Evolutionary conservation across 1,284 basidiomycete species (phyloP).

Genomic region (Sporisorium sorghi): DNA sequence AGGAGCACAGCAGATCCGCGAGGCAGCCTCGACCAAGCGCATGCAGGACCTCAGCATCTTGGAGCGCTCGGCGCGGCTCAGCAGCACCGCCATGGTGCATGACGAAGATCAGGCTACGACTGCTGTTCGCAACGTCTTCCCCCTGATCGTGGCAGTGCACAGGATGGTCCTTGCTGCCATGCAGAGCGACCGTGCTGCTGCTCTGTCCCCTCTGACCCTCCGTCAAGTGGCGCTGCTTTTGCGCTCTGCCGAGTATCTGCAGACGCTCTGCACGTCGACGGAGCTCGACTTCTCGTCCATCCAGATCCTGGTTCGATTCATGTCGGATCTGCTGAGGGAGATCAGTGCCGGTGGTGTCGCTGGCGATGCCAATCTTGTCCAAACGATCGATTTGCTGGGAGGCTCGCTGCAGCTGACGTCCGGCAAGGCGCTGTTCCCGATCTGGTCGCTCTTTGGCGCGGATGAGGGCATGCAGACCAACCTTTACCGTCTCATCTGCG

Average conservation of each 20-base stretch:
- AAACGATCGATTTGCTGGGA: conserved; percentile 36
- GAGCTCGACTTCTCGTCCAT: conserved; percentile 56
- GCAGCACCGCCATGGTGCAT: conserved; percentile 25
- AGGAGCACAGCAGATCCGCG: conserved; percentile 12
- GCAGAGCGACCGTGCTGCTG: neutral
- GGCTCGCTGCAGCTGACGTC: conserved; percentile 47
- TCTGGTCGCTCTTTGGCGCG: conserved; percentile 53
- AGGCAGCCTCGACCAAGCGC: conserved; percentile 34
- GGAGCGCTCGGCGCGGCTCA: conserved; percentile 41
- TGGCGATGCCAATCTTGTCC: conserved; percentile 6
- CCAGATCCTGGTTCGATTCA: conserved; percentile 47
- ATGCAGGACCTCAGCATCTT: conserved; percentile 41
- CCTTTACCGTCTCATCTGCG: conserved; percentile 39
- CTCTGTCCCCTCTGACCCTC: conserved; percentile 10
- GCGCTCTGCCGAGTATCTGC: conserved; percentile 36
- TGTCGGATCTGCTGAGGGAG: conserved; percentile 35
- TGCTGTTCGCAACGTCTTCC: conserved; percentile 42
- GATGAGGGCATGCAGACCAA: conserved; percentile 45
- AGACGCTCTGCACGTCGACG: conserved; percentile 27
- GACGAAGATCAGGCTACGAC: conserved; percentile 43
- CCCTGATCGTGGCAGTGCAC: conserved; percentile 24
- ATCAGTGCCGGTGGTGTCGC: conserved; percentile 15
- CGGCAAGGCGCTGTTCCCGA: conserved; percentile 51
- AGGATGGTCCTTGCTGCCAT: conserved; percentile 17
- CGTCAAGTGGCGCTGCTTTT: conserved; percentile 33